phyloP scores from a whole-genome alignment of 2,329 filamentous ascomycete genomes.

The Xylaria sp. region DNA sequence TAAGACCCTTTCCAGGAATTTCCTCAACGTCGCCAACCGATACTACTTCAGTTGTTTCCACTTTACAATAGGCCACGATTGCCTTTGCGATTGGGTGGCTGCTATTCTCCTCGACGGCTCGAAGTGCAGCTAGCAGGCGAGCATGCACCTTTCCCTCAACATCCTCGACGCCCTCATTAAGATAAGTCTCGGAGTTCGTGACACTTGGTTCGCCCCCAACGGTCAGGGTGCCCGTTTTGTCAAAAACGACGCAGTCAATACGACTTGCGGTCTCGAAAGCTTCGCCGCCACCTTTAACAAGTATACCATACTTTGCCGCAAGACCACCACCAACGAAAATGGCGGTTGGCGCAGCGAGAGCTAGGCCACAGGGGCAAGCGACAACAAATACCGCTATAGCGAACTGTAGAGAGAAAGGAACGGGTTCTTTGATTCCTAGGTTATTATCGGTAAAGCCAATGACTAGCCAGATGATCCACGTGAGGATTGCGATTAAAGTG shows the following conservation, averaged over 20 bases:
- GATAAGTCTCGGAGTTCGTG: conserved; percentile 62
- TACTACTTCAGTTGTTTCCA: conserved; percentile 45
- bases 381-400: conserved; percentile 89
- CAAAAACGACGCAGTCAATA: conserved; percentile 82
- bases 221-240: conserved; percentile 88
- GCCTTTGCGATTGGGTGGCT: conserved; percentile 80
- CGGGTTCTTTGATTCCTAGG: conserved; percentile 51
- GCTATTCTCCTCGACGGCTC: conserved; percentile 74
- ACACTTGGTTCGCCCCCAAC: conserved; percentile 76
- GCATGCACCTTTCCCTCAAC: conserved; percentile 39
- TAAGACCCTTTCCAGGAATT: conserved; percentile 76
- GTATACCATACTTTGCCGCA: conserved; percentile 80
- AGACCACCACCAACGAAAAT: conserved; percentile 85
- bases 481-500: conserved; percentile 73
- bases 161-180: conserved; percentile 39
- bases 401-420: conserved; percentile 77
- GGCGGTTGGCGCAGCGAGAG: conserved; percentile 85
- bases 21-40: conserved; percentile 66
- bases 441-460: conserved; percentile 69
- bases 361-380: conserved; percentile 85
- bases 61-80: conserved; percentile 69
- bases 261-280: conserved; percentile 86
- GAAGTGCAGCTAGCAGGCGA: conserved; percentile 63
- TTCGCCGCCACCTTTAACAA: conserved; percentile 85
- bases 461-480: conserved; percentile 77